Conservation (phyloP, 140 eudicot genomes). For the Oenanthe javanica region DNA sequence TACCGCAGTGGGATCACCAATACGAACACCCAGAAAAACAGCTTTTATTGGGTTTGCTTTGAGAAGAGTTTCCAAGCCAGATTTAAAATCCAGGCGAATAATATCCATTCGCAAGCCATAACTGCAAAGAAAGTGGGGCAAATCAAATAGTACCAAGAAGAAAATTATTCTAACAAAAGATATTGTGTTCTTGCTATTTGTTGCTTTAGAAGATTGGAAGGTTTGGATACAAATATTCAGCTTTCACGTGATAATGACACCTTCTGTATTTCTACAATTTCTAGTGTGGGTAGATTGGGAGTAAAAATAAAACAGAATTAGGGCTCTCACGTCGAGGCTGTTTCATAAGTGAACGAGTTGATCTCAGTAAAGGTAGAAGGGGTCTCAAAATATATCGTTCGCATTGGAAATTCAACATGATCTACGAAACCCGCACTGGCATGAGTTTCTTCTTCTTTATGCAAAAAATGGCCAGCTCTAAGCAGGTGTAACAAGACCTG, state of each 20-base stretch:
- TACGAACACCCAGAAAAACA: constrained; percentile 92
- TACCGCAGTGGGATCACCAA: constrained; percentile 99
- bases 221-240: neutral
- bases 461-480: constrained; percentile 75
- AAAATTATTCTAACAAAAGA: neutral
- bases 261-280: neutral
- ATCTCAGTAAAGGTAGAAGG: constrained; percentile 76
- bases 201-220: neutral
- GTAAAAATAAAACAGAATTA: constrained; percentile 1
- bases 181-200: neutral
- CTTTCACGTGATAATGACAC: neutral
- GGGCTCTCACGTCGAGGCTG: constrained; percentile 45
- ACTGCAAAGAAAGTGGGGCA: constrained; percentile 33
- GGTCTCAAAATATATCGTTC: constrained; percentile 89
- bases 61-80: constrained; percentile 81
- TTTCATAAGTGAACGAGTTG: constrained; percentile 86
- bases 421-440: constrained; percentile 32
- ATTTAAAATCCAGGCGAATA: constrained; percentile 79
- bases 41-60: constrained; percentile 77
- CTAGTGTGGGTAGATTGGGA: neutral
- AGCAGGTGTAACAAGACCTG: constrained; percentile 88
- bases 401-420: constrained; percentile 47
- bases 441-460: constrained; percentile 34
- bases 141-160: neutral
- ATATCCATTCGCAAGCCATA: constrained; percentile 77